phyloP scores from a whole-genome alignment of 371 early-diverging fungal genomes.

The Mucor lusitanicus region DNA sequence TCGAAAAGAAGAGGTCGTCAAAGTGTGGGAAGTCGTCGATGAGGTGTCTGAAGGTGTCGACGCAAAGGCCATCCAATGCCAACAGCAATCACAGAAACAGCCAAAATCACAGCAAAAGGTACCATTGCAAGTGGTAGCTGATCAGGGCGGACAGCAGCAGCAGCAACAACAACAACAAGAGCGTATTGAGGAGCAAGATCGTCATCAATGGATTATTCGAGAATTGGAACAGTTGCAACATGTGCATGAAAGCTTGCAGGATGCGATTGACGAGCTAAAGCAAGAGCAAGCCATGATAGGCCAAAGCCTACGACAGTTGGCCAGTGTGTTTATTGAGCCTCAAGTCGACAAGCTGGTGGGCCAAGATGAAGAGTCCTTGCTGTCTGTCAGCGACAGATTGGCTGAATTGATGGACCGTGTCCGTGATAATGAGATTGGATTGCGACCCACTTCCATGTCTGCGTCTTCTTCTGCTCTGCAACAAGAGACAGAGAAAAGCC shows the following conservation, averaged over 20 bases:
- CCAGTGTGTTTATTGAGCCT: constrained; percentile 35
- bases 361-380: constrained; percentile 31
- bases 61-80: constrained; percentile 16
- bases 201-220: constrained; percentile 57
- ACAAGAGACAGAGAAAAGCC: background rate
- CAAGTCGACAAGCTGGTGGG: constrained; percentile 47
- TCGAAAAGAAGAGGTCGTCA: constrained; percentile 61
- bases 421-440: constrained; percentile 35
- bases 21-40: constrained; percentile 65
- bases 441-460: constrained; percentile 12
- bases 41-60: constrained; percentile 52
- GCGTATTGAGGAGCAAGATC: constrained; percentile 46
- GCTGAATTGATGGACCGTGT: constrained; percentile 43
- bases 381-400: constrained; percentile 39
- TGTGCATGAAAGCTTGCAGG: constrained; percentile 46
- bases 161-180: constrained; percentile 8
- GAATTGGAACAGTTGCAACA: constrained; percentile 59
- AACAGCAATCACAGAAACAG: constrained; percentile 7
- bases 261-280: constrained; percentile 39
- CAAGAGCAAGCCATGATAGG: constrained; percentile 45
- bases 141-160: background rate
- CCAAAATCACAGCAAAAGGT: constrained; percentile 5
- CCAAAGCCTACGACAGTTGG: constrained; percentile 29
- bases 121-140: background rate
- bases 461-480: background rate